Base-by-base conservation (phyloP, 768 basidiomycete genomes). In the Russula lepida region DNA sequence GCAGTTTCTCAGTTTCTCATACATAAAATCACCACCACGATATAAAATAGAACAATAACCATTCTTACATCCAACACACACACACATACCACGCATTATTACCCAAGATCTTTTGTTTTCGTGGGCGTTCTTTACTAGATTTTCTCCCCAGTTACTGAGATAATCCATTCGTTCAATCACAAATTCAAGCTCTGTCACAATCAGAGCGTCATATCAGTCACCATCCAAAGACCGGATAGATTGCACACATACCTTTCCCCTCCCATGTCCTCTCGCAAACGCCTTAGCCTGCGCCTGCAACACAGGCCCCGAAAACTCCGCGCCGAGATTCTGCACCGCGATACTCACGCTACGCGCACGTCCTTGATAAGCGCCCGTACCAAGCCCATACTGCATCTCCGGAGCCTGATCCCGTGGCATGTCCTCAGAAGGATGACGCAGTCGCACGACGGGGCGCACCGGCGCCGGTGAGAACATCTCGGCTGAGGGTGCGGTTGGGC, bases 311-410 rank as follows among this genome's bases (percentile, higher is more conserved):
- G 37, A 54, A 7, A 41, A 41, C 47, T 50, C 48, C 3, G 6
- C n/a, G 19, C 46, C 19, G 2, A 27, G 32, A 39, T 6, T 43
- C 23, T 61, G 60, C 32, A 56, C 54, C 7, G 60, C 60, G 9
- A 61, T 44, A 17, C 60, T 61, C 17, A 51, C 54, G n/a, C 60
- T 28, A 9, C 60, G 60, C 9, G 23, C 41, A 21, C 54, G 60
- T 44, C 54, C 54, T 17, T 23, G 39, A 30, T 19, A 13, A 33
- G 9, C 32, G 5, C 41, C 48, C 13, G 13, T 2, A 1, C 25
- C 53, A 13, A 21, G 11, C 27, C 33, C 30, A 6, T 17, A 21
- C 37, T 15, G 44, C n/a, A 12, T 44, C n/a, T 44, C 13, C 19
- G 7, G 21, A 1, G 35, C 35, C n/a, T n/a, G 25, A 19, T 25